Evolutionary conservation across 1,284 basidiomycete species (phyloP), one percentile per base, ranked within the genome.

Genomic region (Microstroma glucosiphilum): DNA sequence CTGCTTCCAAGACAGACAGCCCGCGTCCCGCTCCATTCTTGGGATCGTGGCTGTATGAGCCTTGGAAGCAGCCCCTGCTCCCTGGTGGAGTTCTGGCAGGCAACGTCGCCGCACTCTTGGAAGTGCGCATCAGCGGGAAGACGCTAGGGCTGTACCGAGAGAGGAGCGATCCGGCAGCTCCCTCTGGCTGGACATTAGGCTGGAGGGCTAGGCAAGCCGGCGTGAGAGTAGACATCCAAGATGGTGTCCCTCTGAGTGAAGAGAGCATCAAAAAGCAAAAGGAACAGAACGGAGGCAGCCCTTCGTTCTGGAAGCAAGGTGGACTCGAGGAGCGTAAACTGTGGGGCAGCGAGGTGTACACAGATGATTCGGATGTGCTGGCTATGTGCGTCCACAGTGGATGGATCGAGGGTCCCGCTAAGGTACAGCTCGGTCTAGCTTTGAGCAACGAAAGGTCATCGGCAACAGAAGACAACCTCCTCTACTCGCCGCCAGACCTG

Each of bases 341-440:
- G 40, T 85, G 84, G 84, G 84, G 84, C 6, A 84, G 83, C 2
- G 84, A 85, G 60, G 82, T 85, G 43, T 85, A 84, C 69, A 85
- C 84, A n/a, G 84, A 85, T 71, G 84, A 85, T 70, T 84, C 83
- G 26, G 83, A 84, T 69, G 77, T 84, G 6, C 77, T 84, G 0
- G 80, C 81, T 15, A 80, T 84, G 57, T 80, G 83, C 40, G 72
- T 84, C 4, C 84, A 85, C 69, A 81, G 82, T 0, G 84, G 84
- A 12, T 84, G 83, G 83, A 69, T 71, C 82, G 57, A 77, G 80
- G 63, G 82, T 79, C 76, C 74, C 11, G 69, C 64, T 0, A 64
- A 26, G n/a, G 21, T 54, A 6, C 17, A 21, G 21, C 17, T 23
- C 4, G 51, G 51, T 26, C 21, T 8, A 26, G n/a, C 13, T 15